Percentiles rank a stretch among this genome's conserved stretches.
Conservation (phyloP, 1,284 basidiomycete genomes). For the Ustilago xerochloae region DNA sequence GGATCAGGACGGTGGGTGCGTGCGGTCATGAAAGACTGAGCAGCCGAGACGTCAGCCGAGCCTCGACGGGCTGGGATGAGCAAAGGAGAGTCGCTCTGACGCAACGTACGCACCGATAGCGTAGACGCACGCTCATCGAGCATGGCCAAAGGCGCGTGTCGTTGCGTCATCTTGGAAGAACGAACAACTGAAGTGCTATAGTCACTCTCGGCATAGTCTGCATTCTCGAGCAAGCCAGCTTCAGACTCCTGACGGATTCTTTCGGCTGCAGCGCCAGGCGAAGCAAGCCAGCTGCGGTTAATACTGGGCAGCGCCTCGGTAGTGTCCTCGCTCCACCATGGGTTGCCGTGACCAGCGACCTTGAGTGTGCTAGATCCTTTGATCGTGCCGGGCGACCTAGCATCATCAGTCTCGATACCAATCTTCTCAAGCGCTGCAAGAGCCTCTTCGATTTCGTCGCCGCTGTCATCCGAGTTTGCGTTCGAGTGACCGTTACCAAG, state of each 20-base stretch:
- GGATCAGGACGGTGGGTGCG: conserved; percentile 46
- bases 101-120: conserved; percentile 43
- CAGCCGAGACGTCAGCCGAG: conserved; percentile 29
- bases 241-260: conserved; percentile 46
- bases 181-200: conserved; percentile 64
- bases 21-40: conserved; percentile 57
- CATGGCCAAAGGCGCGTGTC: conserved; percentile 44
- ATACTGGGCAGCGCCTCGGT: conserved; percentile 52
- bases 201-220: conserved; percentile 47
- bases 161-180: conserved; percentile 48
- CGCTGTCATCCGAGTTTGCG: conserved; percentile 45
- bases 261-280: conserved; percentile 38
- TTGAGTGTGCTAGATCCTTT: conserved; percentile 57
- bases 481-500: conserved; percentile 70
- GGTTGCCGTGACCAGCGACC: conserved; percentile 62
- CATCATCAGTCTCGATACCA: conserved; percentile 45
- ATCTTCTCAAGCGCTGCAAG: conserved; percentile 59
- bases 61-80: conserved; percentile 42
- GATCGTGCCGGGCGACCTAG: conserved; percentile 30
- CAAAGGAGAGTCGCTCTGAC: conserved; percentile 37
- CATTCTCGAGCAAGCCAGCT: conserved; percentile 33
- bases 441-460: conserved; percentile 62
- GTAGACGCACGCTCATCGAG: conserved; percentile 45
- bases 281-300: conserved; percentile 52
- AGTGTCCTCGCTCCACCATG: conserved; percentile 62